phyloP scores from a whole-genome alignment of 495 filamentous ascomycete genomes.

The Venustampulla echinocandica region DNA sequence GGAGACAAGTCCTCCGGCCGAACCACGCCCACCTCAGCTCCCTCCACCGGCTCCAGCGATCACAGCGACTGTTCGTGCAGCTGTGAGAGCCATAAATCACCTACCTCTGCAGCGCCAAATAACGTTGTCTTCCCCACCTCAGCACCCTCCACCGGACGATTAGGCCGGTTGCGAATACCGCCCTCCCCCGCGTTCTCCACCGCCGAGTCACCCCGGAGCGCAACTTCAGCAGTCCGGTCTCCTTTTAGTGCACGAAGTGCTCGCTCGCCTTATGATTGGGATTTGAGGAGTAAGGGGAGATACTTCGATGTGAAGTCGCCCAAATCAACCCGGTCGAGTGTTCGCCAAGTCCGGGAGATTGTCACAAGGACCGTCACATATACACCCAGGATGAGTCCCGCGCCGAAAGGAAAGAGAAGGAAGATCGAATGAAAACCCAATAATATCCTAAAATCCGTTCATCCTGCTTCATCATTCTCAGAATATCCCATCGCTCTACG shows the following conservation, averaged over 20 bases:
- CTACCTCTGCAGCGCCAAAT: constrained; percentile 30
- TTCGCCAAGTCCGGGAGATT: constrained; percentile 55
- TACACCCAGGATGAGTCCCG: constrained; percentile 57
- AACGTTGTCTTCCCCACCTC: constrained; percentile 46
- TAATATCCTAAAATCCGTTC: background rate
- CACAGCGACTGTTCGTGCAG: constrained; percentile 45
- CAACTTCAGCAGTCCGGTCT: constrained; percentile 19
- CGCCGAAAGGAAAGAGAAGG: constrained; percentile 68
- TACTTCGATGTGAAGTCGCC: constrained; percentile 33
- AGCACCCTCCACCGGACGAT: constrained; percentile 41
- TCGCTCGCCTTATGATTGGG: constrained; percentile 52
- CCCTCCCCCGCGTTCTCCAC: constrained; percentile 48
- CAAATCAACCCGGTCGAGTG: constrained; percentile 40
- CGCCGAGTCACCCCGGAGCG: constrained; percentile 35
- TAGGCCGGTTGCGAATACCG: constrained; percentile 45
- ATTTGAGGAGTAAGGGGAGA: constrained; percentile 42
- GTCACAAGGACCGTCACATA: constrained; percentile 72
- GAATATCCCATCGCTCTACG: background rate
- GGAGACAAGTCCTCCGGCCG: constrained; percentile 29
- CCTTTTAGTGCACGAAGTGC: constrained; percentile 43
- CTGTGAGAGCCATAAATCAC: constrained; percentile 39
- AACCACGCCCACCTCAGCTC: constrained; percentile 36
- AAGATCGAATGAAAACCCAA: constrained; percentile 60
- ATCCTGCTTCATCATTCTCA: background rate
- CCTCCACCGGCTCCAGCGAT: constrained; percentile 46